Conservation (phyloP, 306 rosid species). For the Malus sieversii region DNA sequence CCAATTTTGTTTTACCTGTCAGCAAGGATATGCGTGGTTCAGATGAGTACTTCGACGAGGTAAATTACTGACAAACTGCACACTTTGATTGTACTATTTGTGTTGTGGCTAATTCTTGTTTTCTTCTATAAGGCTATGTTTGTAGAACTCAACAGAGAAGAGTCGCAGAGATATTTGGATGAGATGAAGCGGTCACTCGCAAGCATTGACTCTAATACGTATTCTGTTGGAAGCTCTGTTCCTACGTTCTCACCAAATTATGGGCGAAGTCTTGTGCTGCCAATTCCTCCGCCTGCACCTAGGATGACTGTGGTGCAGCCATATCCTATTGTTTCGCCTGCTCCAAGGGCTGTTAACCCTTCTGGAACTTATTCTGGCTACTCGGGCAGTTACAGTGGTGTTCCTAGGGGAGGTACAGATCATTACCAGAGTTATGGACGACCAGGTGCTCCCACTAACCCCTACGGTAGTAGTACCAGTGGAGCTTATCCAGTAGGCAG, state of each 20-base stretch:
- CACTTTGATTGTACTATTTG: background rate
- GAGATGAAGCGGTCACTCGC: constrained; percentile 36
- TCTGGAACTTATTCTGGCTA: constrained; percentile 5
- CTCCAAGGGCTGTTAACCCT: constrained; percentile 8
- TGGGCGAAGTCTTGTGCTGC: constrained; percentile 13
- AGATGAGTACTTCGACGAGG: constrained; percentile 48
- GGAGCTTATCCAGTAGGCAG: constrained; percentile 7
- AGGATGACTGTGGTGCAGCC: no score
- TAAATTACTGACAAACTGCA: constrained; percentile 14
- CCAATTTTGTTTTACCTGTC: constrained; percentile 44
- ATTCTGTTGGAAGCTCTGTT: background rate
- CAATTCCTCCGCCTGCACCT: background rate
- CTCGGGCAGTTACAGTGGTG: background rate
- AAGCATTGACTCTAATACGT: background rate
- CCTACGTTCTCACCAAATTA: constrained; percentile 8
- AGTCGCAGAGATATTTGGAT: constrained; percentile 42
- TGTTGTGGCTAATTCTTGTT: background rate
- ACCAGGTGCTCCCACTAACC: background rate
- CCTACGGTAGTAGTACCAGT: constrained; percentile 14
- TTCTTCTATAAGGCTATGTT: constrained; percentile 40
- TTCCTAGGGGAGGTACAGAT: background rate
- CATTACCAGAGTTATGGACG: constrained; percentile 2
- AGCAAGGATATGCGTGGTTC: constrained; percentile 46
- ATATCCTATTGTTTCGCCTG: background rate
- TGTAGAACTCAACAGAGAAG: constrained; percentile 44